phyloP scores from a whole-genome alignment of 441 rosid species.

The Pelargonium fulgidum region DNA sequence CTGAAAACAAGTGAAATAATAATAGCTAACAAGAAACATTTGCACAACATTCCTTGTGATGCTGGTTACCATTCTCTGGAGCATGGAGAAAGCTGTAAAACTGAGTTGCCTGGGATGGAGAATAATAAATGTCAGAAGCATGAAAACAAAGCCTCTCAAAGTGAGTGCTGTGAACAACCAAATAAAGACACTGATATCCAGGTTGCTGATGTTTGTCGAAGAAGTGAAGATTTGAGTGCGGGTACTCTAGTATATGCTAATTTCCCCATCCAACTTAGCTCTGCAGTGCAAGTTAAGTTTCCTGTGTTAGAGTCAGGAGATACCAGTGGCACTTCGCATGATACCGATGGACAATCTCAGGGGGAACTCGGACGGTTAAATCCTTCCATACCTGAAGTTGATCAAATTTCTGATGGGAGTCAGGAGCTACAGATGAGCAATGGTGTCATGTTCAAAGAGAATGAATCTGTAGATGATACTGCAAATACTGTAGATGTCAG shows the following conservation, averaged over 20 bases:
- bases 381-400: conserved; percentile 5
- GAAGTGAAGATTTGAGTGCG: conserved; percentile 17
- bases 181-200: conserved; percentile 19
- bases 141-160: conserved; percentile 21
- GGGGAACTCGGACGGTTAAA: not conserved
- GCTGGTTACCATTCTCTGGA: conserved; percentile 22
- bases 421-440: conserved; percentile 1
- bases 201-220: conserved; percentile 16
- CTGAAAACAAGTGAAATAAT: conserved; percentile 16
- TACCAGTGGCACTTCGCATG: not conserved
- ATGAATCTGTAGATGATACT: not conserved
- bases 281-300: conserved; percentile 8
- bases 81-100: conserved; percentile 21
- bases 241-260: conserved; percentile 12
- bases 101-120: conserved; percentile 25
- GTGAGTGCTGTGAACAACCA: conserved; percentile 22
- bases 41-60: conserved; percentile 24
- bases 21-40: conserved; percentile 27
- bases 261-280: conserved; percentile 10
- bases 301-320: not conserved
- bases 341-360: not conserved
- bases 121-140: conserved; percentile 24
- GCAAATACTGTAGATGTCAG: not conserved
- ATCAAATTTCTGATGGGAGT: not conserved
- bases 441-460: not conserved